phyloP scores from a whole-genome alignment of 2,329 filamentous ascomycete genomes.

The Fusarium foetens region DNA sequence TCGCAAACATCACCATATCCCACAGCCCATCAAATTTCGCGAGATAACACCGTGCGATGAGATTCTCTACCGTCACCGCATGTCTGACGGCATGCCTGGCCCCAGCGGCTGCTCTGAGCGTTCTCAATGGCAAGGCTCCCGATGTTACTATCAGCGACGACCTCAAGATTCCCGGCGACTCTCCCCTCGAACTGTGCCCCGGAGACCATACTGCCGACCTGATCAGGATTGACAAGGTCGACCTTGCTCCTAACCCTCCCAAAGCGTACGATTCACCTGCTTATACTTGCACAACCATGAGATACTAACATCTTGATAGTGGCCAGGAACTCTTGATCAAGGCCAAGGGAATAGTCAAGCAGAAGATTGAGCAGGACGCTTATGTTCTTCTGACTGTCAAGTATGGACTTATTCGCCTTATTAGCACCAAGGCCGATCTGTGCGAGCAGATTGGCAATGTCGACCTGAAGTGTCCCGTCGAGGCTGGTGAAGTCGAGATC shows the following conservation, averaged over 20 bases:
- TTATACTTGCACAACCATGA: neutral
- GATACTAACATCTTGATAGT: slow-evolving; percentile 59
- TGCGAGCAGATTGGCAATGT: slow-evolving; percentile 92
- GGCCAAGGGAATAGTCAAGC: slow-evolving; percentile 77
- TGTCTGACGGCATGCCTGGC: slow-evolving; percentile 58
- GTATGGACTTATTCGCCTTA: slow-evolving; percentile 90
- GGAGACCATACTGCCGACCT: slow-evolving; percentile 74
- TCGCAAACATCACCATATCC: neutral
- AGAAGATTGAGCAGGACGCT: slow-evolving; percentile 80
- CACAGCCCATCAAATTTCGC: neutral
- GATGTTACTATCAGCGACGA: slow-evolving; percentile 59
- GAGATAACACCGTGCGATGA: slow-evolving; percentile 44
- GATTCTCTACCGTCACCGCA: slow-evolving; percentile 55
- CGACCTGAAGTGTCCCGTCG: slow-evolving; percentile 86
- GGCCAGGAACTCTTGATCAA: slow-evolving; percentile 81
- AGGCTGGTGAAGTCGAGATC: slow-evolving; percentile 78
- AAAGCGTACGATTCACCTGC: slow-evolving; percentile 71
- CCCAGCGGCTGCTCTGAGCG: slow-evolving; percentile 58
- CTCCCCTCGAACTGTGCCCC: slow-evolving; percentile 82
- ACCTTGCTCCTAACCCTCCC: slow-evolving; percentile 88
- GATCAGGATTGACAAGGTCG: slow-evolving; percentile 79
- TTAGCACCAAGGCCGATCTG: slow-evolving; percentile 82
- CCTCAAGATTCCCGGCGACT: slow-evolving; percentile 81
- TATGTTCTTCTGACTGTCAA: slow-evolving; percentile 88
- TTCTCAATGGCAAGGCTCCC: slow-evolving; percentile 49